Conservation (phyloP, 495 filamentous ascomycete species). For the Penicillium samsonianum region DNA sequence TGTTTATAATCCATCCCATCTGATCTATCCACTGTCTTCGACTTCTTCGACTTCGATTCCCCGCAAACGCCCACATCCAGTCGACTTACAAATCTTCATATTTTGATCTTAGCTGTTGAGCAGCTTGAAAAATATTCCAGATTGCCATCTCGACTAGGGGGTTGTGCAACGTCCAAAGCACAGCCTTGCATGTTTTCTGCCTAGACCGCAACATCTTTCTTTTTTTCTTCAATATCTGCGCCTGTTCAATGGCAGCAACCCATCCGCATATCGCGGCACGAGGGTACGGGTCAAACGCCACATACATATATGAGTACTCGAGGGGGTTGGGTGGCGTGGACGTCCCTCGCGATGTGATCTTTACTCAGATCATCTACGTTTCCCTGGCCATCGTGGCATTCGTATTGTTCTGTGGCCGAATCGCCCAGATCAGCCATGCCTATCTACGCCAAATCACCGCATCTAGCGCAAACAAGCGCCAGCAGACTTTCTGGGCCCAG, state of each 20-base stretch:
- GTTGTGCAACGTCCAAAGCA: background rate
- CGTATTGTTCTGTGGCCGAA: slow-evolving; percentile 55
- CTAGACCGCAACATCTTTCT: background rate
- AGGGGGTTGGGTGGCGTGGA: slow-evolving; percentile 46
- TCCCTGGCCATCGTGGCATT: slow-evolving; percentile 52
- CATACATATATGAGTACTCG: slow-evolving; percentile 49
- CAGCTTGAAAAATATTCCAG: background rate
- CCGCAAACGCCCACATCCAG: background rate
- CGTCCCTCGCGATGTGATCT: slow-evolving; percentile 45
- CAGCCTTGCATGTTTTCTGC: background rate
- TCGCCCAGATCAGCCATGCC: slow-evolving; percentile 62
- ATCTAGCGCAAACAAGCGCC: slow-evolving; percentile 48
- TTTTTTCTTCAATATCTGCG: slow-evolving; percentile 7
- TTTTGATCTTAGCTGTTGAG: slow-evolving; percentile 3
- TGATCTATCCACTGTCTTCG: background rate
- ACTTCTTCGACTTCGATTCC: slow-evolving; percentile 1
- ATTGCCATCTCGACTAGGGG: background rate
- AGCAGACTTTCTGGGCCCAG: slow-evolving; percentile 62
- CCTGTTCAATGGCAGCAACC: slow-evolving; percentile 40
- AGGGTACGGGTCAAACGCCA: slow-evolving; percentile 38
- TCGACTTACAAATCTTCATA: background rate
- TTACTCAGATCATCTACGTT: slow-evolving; percentile 45
- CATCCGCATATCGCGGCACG: slow-evolving; percentile 33
- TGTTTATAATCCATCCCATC: background rate
- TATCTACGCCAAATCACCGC: slow-evolving; percentile 73